A percentile compares a stretch with the other conserved stretches of the same genome.
phyloP scores from a whole-genome alignment of 2,329 filamentous ascomycete species.

The Cladosporium sp. region DNA sequence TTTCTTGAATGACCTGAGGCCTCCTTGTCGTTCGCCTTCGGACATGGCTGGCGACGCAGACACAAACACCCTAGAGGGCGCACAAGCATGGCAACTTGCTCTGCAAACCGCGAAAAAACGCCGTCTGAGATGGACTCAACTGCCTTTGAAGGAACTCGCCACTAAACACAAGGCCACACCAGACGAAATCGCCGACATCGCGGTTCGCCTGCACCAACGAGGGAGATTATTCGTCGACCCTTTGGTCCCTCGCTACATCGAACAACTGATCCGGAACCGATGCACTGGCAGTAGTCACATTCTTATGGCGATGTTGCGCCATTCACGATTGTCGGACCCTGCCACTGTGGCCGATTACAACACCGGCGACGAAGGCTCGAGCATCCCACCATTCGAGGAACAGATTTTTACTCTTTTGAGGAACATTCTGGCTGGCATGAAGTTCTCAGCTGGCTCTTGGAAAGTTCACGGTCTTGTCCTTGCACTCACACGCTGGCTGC shows the following conservation, averaged over 20 bases:
- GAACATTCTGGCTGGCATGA: constrained; percentile 21
- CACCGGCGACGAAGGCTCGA: not conserved
- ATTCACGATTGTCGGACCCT: constrained; percentile 19
- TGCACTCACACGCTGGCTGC: constrained; percentile 28
- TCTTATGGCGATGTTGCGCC: constrained; percentile 26
- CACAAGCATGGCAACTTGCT: constrained; percentile 5
- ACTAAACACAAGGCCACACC: constrained; percentile 14
- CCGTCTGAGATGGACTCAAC: constrained; percentile 1
- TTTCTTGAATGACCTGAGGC: not conserved
- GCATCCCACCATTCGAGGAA: constrained; percentile 29
- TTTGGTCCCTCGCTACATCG: constrained; percentile 26
- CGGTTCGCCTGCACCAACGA: constrained; percentile 21
- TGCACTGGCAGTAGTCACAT: constrained; percentile 26
- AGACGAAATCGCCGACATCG: constrained; percentile 20
- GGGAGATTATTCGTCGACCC: constrained; percentile 24
- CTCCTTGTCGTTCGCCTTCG: not conserved
- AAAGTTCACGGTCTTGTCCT: constrained; percentile 21
- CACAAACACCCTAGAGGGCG: not conserved
- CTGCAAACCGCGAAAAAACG: not conserved
- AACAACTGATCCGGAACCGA: constrained; percentile 21
- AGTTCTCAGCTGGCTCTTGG: constrained; percentile 17
- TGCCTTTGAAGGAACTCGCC: constrained; percentile 19
- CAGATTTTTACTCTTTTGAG: constrained; percentile 28
- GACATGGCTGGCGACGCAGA: not conserved
- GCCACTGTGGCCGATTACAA: not conserved